Percentiles rank a stretch among this genome's conserved stretches.
Evolutionary conservation across 257 asterid species (phyloP).

Genomic region (Nicotiana undulata): DNA sequence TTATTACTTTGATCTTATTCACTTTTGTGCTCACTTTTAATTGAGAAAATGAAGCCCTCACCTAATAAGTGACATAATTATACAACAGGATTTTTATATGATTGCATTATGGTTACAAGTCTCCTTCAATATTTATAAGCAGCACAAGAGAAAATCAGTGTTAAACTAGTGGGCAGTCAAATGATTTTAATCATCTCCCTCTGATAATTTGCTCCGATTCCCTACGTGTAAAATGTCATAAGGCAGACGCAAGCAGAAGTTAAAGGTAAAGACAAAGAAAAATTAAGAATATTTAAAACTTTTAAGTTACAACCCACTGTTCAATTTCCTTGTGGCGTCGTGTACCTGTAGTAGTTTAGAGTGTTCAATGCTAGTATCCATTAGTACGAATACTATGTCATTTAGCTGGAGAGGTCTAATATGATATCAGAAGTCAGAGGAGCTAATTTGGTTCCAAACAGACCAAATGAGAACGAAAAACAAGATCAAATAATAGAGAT

Average conservation of each 20-base stretch:
- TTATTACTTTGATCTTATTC: not conserved
- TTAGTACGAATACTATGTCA: no score
- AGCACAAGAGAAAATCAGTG: constrained; percentile 11
- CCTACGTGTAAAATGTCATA: constrained; percentile 2
- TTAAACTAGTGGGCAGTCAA: constrained; percentile 8
- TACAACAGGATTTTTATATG: constrained; percentile 14
- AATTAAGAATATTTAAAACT: not conserved
- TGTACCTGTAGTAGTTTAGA: no score
- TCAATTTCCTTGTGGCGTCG: no score
- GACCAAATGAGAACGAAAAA: no score
- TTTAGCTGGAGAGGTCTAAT: no score
- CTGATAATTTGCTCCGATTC: not conserved
- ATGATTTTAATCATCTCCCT: constrained; percentile 14
- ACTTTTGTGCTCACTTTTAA: constrained; percentile 9
- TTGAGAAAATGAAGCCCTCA: constrained; percentile 17
- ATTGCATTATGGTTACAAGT: constrained; percentile 39
- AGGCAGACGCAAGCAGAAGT: constrained; percentile 7
- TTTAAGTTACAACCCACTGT: no score
- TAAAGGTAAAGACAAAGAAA: not conserved
- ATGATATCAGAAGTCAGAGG: no score
- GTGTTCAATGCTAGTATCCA: no score
- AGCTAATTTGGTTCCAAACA: no score
- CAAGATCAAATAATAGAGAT: no score
- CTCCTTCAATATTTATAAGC: constrained; percentile 27
- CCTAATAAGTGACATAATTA: constrained; percentile 17